phyloP scores from a whole-genome alignment of 2,329 filamentous ascomycete species.

The Remersonia thermophila region DNA sequence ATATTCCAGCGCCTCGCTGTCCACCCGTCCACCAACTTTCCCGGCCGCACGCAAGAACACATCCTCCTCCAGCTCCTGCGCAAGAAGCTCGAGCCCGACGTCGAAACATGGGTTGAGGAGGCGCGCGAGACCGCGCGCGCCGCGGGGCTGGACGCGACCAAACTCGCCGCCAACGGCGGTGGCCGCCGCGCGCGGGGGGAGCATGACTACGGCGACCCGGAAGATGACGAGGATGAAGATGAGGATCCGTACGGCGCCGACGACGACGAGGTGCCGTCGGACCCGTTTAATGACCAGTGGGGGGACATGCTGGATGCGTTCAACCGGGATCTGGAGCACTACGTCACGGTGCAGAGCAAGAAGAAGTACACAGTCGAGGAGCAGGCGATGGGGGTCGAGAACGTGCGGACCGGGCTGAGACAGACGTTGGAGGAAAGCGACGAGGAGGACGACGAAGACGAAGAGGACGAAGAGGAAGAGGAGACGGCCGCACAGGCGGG shows the following conservation, averaged over 20 bases:
- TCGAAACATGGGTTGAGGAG: conserved; percentile 60
- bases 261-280: conserved; percentile 24
- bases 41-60: conserved; percentile 52
- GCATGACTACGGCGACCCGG: conserved; percentile 24
- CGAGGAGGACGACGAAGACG: conserved; percentile 46
- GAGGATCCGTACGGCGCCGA: conserved; percentile 26
- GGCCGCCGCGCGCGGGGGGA: conserved; percentile 12
- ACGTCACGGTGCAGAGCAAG: conserved; percentile 35
- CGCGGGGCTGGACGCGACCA: conserved; percentile 20
- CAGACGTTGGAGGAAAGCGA: conserved; percentile 39
- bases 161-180: conserved; percentile 14
- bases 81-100: conserved; percentile 70
- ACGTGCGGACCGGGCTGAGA: conserved; percentile 59
- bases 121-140: conserved; percentile 38
- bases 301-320: conserved; percentile 22
- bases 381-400: conserved; percentile 50
- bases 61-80: conserved; percentile 60
- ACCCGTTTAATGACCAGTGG: conserved; percentile 28
- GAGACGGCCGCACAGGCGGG: conserved; percentile 19
- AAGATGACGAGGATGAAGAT: conserved; percentile 26
- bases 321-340: conserved; percentile 22
- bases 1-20: conserved; percentile 59
- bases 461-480: conserved; percentile 29
- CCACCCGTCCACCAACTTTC: conserved; percentile 66
- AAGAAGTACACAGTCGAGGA: conserved; percentile 64